phyloP scores from a whole-genome alignment of 1,139 yeast genomes.

The Geotrichum europaeum region DNA sequence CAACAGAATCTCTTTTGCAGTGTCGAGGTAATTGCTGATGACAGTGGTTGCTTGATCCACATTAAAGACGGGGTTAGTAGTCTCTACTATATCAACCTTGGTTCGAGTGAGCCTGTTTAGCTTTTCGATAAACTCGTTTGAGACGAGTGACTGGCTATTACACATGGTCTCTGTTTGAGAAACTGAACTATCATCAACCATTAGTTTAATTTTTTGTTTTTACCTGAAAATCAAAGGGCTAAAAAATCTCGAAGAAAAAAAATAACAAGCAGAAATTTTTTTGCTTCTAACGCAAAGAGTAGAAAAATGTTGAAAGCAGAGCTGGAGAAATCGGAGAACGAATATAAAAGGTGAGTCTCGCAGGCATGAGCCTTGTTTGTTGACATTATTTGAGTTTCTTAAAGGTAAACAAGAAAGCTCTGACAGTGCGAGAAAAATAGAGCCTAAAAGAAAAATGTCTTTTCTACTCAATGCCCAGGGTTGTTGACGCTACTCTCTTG shows the following conservation, averaged over 20 bases:
- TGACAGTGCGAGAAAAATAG: too few species aligned
- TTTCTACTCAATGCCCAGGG: too few species aligned
- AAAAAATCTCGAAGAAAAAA: not conserved
- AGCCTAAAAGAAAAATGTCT: too few species aligned
- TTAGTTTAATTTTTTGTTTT: not conserved
- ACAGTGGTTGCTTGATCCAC: constrained; percentile 14
- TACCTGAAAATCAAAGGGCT: not conserved
- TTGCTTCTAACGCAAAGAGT: too few species aligned
- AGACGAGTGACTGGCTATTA: not conserved
- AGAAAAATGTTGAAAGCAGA: too few species aligned
- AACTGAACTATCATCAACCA: not conserved
- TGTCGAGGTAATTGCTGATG: constrained; percentile 22
- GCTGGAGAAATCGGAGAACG: too few species aligned
- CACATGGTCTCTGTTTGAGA: not conserved
- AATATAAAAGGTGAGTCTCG: too few species aligned
- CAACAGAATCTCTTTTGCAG: constrained; percentile 21
- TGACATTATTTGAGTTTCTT: too few species aligned
- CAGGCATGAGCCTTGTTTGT: too few species aligned
- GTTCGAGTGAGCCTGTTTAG: not conserved
- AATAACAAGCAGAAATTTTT: not conserved
- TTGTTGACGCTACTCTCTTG: not conserved
- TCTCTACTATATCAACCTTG: not conserved
- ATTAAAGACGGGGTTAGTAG: not conserved
- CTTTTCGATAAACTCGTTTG: not conserved
- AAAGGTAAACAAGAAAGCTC: too few species aligned